Evolutionary conservation across 352 stramenopile species (phyloP).

Genomic region (Globisporangium mamillatum): DNA sequence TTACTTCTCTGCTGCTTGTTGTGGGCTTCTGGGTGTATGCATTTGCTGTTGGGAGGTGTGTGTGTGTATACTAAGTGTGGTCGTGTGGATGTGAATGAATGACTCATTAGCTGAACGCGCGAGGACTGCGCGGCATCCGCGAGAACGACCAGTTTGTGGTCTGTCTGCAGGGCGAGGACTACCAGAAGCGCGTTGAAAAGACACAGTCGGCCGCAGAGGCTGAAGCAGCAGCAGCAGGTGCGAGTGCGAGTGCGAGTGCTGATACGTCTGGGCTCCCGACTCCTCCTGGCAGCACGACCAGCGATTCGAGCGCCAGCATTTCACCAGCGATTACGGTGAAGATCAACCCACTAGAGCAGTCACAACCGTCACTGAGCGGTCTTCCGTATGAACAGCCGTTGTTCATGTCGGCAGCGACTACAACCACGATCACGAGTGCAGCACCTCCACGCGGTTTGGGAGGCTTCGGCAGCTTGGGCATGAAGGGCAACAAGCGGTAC

Average conservation of each 20-base stretch:
- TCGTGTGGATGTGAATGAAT: neutral
- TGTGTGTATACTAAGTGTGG: conserved; percentile 6
- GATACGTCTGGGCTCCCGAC: neutral
- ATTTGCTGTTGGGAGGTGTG: neutral
- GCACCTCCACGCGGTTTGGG: conserved; percentile 28
- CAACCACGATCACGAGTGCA: neutral
- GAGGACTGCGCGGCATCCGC: conserved; percentile 66
- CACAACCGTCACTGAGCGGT: conserved; percentile 1
- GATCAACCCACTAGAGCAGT: neutral
- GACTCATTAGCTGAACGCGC: conserved; percentile 51
- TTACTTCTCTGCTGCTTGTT: neutral
- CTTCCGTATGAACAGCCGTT: conserved; percentile 19
- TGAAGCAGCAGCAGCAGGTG: conserved; percentile 1
- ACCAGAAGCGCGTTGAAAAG: conserved; percentile 36
- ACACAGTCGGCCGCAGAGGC: neutral
- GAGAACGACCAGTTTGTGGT: conserved; percentile 80
- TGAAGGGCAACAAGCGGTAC: conserved; percentile 72
- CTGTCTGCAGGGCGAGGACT: conserved; percentile 68
- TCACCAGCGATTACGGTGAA: neutral
- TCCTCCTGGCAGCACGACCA: neutral
- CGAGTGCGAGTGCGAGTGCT: no score
- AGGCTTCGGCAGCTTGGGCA: conserved; percentile 27
- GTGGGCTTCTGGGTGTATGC: neutral
- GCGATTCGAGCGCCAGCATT: conserved; percentile 6
- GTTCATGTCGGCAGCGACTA: neutral